These are phyloP conservation scores for Rauvolfia tetraphylla DNA, from an alignment of 257 asterid species.

Conservation along the genomic window DNA sequence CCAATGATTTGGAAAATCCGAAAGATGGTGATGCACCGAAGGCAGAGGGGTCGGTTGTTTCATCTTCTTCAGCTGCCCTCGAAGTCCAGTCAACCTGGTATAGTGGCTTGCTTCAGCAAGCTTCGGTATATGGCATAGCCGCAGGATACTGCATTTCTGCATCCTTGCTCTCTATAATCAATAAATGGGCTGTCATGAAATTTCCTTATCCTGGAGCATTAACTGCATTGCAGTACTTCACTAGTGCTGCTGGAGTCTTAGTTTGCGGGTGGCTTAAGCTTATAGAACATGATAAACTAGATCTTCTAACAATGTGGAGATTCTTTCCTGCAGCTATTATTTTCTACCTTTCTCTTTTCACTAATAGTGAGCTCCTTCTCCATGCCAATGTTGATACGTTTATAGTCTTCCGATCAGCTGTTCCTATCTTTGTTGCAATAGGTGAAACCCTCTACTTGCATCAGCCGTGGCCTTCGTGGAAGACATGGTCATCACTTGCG, in stretches of 20 bases:
- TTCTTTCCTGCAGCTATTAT: constrained; percentile 90
- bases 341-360: constrained; percentile 78
- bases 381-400: constrained; percentile 94
- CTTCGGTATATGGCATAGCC: constrained; percentile 78
- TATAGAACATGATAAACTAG: constrained; percentile 78
- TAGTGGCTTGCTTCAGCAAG: constrained; percentile 52
- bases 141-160: constrained; percentile 95
- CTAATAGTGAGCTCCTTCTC: constrained; percentile 92
- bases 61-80: constrained; percentile 29
- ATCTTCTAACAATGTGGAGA: constrained; percentile 78
- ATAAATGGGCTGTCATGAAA: constrained; percentile 96
- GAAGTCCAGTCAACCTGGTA: constrained; percentile 46
- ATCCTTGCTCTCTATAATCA: constrained; percentile 78
- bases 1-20: constrained; percentile 72
- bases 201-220: constrained; percentile 95
- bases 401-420: constrained; percentile 89
- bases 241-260: constrained; percentile 80
- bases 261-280: constrained; percentile 62
- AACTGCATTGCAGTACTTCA: constrained; percentile 87
- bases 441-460: constrained; percentile 86
- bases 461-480: constrained; percentile 87
- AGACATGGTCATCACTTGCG: constrained; percentile 73
- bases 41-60: constrained; percentile 16
- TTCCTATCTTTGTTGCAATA: constrained; percentile 86
- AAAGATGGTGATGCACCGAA: constrained; percentile 28